Evolutionary conservation across 164 flowering plant species (phyloP).

Genomic region (Umbilicus rupestris): DNA sequence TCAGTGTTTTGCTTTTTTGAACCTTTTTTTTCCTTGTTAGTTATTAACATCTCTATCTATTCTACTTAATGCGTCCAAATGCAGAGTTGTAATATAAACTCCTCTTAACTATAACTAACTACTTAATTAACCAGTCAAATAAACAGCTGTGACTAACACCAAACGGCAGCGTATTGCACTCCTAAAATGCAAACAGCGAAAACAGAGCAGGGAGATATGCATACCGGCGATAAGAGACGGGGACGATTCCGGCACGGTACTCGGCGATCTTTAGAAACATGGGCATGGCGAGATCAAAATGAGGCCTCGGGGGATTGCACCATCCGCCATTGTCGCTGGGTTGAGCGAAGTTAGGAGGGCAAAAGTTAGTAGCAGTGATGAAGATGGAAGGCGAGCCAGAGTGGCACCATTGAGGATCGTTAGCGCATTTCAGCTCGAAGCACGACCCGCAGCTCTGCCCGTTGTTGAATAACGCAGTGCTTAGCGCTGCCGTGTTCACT

Average conservation of each 20-base stretch:
- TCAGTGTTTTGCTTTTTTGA: too few relatives aligned
- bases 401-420: constrained; percentile 43
- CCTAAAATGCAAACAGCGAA: neutral
- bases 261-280: constrained; percentile 55
- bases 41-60: too few relatives aligned
- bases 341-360: constrained; percentile 45
- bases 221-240: constrained; percentile 45
- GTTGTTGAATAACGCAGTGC: constrained; percentile 49
- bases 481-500: constrained; percentile 47
- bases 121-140: too few relatives aligned
- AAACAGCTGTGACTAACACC: too few relatives aligned
- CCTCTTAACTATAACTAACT: too few relatives aligned
- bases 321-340: constrained; percentile 51
- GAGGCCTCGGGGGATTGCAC: constrained; percentile 59
- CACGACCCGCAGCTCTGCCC: constrained; percentile 48
- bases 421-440: constrained; percentile 40
- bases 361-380: constrained; percentile 49
- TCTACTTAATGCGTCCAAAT: too few relatives aligned
- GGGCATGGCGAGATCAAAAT: constrained; percentile 61
- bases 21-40: too few relatives aligned
- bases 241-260: constrained; percentile 52
- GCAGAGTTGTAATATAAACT: too few relatives aligned
- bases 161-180: neutral
- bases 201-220: neutral
- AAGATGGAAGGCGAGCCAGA: constrained; percentile 41